Base-by-base conservation (phyloP, 257 asterid genomes). In the Penstemon eatonii region DNA sequence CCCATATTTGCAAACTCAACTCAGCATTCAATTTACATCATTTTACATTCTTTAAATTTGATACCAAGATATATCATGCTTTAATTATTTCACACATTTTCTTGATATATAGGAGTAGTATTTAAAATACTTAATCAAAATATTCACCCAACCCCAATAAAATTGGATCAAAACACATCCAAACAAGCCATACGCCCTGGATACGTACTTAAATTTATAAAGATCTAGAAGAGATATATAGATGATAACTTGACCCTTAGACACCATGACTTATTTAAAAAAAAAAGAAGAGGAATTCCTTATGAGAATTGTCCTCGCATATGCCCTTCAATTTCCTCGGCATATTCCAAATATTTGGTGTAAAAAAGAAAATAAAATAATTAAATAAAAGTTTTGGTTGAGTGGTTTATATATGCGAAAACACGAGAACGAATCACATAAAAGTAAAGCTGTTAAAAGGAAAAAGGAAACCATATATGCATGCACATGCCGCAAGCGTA, bases 271-370 rank as follows among this genome's bases (percentile, higher is more conserved):
- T 3, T 25, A 25, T 25, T 2, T 0, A 49, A 49, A 7, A 7
- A 5, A 46, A 42, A 25, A 39, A 33, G 38, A 71, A 63, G 6
- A 19, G 47, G 66, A 68, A 15, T 53, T 68, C 60, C 7, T 18
- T 40, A 47, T 33, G 33, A 61, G 78, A 58, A 73, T 73, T 80
- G 60, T 76, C 66, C 66, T 71, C 73, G 85, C 71, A 80, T 80
- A 74, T 80, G 85, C 85, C 75, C 45, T 42, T 52, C 51, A 51
- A 61, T 70, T 60, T 52, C 55, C 42, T 60, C 65, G 67, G 81
- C 71, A 80, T 80, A 80, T 76, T 77, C 81, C 18, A 72, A 42
- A 38, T 46, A 7, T 60, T 66, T 66, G 79, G 62, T 54, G 60
- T 68, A 50, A 45, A 13, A 56, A 64, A 52, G 19, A 40, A 56